Conservation (phyloP, 2,329 filamentous ascomycete species). For the Anisogramma anomala region DNA sequence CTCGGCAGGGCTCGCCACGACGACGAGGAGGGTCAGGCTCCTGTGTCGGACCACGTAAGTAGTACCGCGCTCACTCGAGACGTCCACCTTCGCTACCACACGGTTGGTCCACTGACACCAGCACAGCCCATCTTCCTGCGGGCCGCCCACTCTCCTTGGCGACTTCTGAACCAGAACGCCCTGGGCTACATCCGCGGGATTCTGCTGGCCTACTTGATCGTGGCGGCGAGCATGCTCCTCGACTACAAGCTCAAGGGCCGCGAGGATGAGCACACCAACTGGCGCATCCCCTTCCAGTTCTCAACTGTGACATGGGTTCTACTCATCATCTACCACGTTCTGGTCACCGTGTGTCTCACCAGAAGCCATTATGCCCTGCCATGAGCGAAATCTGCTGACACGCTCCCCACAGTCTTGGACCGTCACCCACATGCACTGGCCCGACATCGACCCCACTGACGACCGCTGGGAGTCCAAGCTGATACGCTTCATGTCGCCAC, state of each 20-base stretch:
- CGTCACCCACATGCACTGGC: slow-evolving; percentile 39
- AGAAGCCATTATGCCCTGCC: not conserved
- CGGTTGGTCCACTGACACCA: slow-evolving; percentile 2
- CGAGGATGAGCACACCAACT: slow-evolving; percentile 27
- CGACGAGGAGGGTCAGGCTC: slow-evolving; percentile 11
- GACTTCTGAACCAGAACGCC: slow-evolving; percentile 32
- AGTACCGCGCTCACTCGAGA: not conserved
- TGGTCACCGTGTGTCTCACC: slow-evolving; percentile 32
- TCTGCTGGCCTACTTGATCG: slow-evolving; percentile 32
- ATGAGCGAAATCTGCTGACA: not conserved
- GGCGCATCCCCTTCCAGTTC: slow-evolving; percentile 39
- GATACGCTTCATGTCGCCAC: slow-evolving; percentile 33
- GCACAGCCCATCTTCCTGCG: slow-evolving; percentile 39
- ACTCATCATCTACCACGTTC: slow-evolving; percentile 33
- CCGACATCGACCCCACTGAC: slow-evolving; percentile 27
- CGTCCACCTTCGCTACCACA: not conserved
- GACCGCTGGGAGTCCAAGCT: slow-evolving; percentile 26
- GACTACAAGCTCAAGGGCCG: slow-evolving; percentile 33
- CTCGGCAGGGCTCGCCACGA: slow-evolving; percentile 7
- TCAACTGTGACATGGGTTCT: slow-evolving; percentile 32
- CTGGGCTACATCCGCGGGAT: slow-evolving; percentile 33
- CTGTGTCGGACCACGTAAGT: slow-evolving; percentile 22
- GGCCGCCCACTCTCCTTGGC: slow-evolving; percentile 41
- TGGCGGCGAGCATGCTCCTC: slow-evolving; percentile 29
- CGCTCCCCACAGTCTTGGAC: slow-evolving; percentile 29